phyloP scores from a whole-genome alignment of 352 stramenopile species.

The Blastocystis sp. region DNA sequence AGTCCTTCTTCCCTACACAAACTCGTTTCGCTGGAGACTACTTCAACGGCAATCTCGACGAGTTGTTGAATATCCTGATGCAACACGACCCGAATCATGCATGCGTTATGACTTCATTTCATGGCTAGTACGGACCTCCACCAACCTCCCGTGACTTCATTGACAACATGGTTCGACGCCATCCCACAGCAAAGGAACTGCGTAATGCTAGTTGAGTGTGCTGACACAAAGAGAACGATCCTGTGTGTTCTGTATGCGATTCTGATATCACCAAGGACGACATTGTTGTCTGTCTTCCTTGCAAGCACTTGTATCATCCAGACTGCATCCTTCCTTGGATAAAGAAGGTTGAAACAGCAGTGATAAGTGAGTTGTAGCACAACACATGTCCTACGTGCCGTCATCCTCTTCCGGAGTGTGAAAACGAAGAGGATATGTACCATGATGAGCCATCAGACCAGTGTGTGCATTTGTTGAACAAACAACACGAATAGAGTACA shows the following conservation, averaged over 20 bases:
- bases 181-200: constrained; percentile 41
- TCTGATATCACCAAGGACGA: constrained; percentile 54
- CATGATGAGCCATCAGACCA: neutral
- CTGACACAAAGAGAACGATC: neutral
- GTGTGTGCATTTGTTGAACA: neutral
- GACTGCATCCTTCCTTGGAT: constrained; percentile 73
- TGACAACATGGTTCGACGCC: constrained; percentile 36
- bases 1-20: constrained; percentile 1
- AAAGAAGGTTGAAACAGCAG: neutral
- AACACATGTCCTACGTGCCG: constrained; percentile 66
- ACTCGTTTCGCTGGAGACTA: neutral
- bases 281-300: constrained; percentile 55
- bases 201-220: neutral
- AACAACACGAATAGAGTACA: neutral
- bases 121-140: constrained; percentile 36
- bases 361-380: constrained; percentile 15
- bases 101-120: neutral
- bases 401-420: constrained; percentile 3
- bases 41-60: constrained; percentile 25
- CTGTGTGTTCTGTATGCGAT: constrained; percentile 48
- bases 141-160: constrained; percentile 53
- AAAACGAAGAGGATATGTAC: constrained; percentile 2
- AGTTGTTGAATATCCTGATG: constrained; percentile 34
- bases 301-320: constrained; percentile 56
- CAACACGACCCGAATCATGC: constrained; percentile 45